Percentiles rank a stretch among this genome's conserved stretches.
Conservation (phyloP, 352 stramenopile species). For the Blastocystis sp. region DNA sequence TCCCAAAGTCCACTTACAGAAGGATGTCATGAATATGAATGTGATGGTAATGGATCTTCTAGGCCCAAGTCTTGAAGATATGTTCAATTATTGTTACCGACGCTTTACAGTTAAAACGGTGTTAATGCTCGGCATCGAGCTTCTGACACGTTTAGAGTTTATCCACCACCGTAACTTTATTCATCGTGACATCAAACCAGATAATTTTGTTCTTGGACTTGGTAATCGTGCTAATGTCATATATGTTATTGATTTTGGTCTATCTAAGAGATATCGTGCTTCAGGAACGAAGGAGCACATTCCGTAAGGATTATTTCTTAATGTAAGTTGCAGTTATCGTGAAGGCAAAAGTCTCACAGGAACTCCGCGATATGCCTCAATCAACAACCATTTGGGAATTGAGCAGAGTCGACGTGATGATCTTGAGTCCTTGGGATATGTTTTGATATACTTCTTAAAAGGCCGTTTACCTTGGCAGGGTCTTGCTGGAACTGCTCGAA, state of each 20-base stretch:
- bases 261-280: constrained; percentile 88
- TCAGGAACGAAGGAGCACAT: constrained; percentile 88
- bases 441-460: constrained; percentile 88
- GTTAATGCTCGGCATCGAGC: constrained; percentile 87
- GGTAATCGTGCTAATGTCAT: constrained; percentile 83
- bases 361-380: constrained; percentile 85
- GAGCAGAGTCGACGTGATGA: constrained; percentile 87
- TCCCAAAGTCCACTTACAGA: background rate
- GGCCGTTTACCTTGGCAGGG: constrained; percentile 87
- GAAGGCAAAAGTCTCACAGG: constrained; percentile 90
- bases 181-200: constrained; percentile 89
- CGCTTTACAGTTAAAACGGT: constrained; percentile 87
- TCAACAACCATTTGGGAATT: constrained; percentile 89
- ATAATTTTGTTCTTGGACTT: constrained; percentile 90
- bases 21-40: constrained; percentile 75
- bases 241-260: constrained; percentile 91
- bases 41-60: constrained; percentile 99
- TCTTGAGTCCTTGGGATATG: constrained; percentile 87
- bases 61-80: constrained; percentile 89
- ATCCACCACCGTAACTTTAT: constrained; percentile 91
- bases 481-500: constrained; percentile 89
- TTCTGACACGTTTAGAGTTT: constrained; percentile 86
- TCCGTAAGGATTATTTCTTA: constrained; percentile 74
- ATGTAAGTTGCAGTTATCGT: constrained; percentile 68
- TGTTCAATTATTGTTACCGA: constrained; percentile 89